Base-by-base conservation (phyloP, 1,284 basidiomycete genomes). In the Rhodotorula sp. region DNA sequence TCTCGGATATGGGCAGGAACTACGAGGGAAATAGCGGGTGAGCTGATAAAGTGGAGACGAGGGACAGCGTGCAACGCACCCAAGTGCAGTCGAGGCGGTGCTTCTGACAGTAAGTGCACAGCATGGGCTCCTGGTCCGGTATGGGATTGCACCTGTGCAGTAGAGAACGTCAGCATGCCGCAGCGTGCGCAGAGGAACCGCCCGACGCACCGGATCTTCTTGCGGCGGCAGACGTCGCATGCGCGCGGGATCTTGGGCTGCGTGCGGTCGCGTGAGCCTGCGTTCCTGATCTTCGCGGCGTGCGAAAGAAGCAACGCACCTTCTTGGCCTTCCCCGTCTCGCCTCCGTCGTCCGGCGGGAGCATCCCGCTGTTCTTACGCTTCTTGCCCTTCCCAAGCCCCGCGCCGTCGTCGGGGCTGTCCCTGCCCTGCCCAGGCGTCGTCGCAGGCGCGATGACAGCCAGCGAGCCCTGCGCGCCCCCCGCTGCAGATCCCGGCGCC, bases 1-100 rank as follows among this genome's bases (percentile, higher is more conserved):
- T 99, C 82, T 98, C 96, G 29, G 95, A 94, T 79, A 99, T 98
- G 62, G 96, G 96, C 32, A 98, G 87, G 85, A 97, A 97, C 78
- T 77, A 60, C 29, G 17, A 27, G 12, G 1, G 27, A n/a, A n/a
- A 4, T 5, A 1, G 41, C 17, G 15, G 10, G 29, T 39, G 41
- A 61, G 56, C 44, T 3, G n/a, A 29, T 12, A n/a, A 51, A 25
- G 22, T 15, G 19, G 21, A 37, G 22, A 17, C 15, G 22, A 34
- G 13, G 36, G 21, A n/a, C 6, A 29, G 15, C 7, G 25, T 15
- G 8, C 9, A 8, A 54, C 74, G 68, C 21, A 77, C 77, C 78
- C 66, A 97, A 22, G 94, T 96, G 81, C 94, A 97, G 76, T 94
- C 92, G 77, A 94, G 91, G 54, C 88, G 87, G 79, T 93, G 93